Evolutionary conservation across 768 basidiomycete species (phyloP), one percentile per base, ranked within the genome.

Genomic region (Neoboletus brunneissimus): DNA sequence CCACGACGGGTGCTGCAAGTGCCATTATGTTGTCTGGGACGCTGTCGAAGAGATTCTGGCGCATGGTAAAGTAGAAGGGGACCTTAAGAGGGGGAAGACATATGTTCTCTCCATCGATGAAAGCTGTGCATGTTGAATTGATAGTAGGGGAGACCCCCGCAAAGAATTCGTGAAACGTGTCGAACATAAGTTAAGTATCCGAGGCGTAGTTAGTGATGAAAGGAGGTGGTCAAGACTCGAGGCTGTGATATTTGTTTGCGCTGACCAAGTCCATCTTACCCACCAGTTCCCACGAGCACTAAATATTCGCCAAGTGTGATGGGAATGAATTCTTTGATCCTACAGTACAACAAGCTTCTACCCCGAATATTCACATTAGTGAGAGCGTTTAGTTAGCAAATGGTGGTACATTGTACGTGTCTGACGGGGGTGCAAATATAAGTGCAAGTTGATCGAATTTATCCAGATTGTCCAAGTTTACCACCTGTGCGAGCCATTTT

Each of bases 21-120:
- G 91, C 81, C 25, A 95, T 75, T 59, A 80, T 61, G 57, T 84
- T 76, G 75, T 98, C 96, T 1, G 88, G 79, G 49, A 95, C 58
- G 34, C 75, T 70, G 8, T 81, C 73, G 29, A 94, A 43, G 46
- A 88, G 67, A 2, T 75, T 68, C 18, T 75, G 72, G 27, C 77
- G 73, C 37, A 73, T 65, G 0, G 75, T 72, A 67, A 80, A 81
- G 67, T 89, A 89, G 64, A 84, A 82, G 0, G 87, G 87, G 23
- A 75, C 64, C 22, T 73, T 9, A 40, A 73, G 57, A 16, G 58
- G 42, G 13, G 63, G 55, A 27, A 75, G 72, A 62, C 77, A 80
- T 62, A 77, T 62, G n/a, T 69, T 64, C 43, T 72, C 69, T 42
- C 75, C 75, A 32, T 68, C 62, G 29, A 70, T 32, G 57, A 73